Conservation (phyloP, 495 filamentous ascomycete species). For the Ascobolus immersus region DNA sequence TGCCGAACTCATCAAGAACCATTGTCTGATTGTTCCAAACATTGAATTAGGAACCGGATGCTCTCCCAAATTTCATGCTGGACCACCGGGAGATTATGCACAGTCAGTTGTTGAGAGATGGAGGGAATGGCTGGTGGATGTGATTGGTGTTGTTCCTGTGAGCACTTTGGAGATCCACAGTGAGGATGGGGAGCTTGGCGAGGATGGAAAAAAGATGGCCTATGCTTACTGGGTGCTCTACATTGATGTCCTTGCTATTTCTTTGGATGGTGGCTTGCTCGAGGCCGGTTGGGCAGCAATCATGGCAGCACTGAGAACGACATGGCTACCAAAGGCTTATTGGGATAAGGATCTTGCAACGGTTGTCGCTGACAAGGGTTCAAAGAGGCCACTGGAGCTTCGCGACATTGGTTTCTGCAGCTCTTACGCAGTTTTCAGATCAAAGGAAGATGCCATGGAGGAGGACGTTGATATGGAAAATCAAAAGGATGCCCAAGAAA, state of each 20-base stretch:
- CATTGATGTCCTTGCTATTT: slow-evolving; percentile 74
- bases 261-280: slow-evolving; percentile 70
- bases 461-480: slow-evolving; percentile 21
- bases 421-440: slow-evolving; percentile 52
- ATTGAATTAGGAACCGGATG: slow-evolving; percentile 72
- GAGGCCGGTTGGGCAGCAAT: slow-evolving; percentile 72
- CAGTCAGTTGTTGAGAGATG: slow-evolving; percentile 62
- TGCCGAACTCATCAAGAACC: slow-evolving; percentile 12
- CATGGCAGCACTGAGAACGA: slow-evolving; percentile 56
- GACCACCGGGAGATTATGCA: slow-evolving; percentile 52
- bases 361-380: slow-evolving; percentile 43
- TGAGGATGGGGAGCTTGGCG: slow-evolving; percentile 22
- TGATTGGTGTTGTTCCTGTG: slow-evolving; percentile 29
- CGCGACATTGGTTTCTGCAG: slow-evolving; percentile 42
- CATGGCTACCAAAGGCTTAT: slow-evolving; percentile 49
- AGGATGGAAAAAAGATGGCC: slow-evolving; percentile 17
- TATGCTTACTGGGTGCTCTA: slow-evolving; percentile 87
- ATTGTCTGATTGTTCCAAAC: slow-evolving; percentile 61
- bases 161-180: slow-evolving; percentile 19
- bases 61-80: slow-evolving; percentile 59
- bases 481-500: slow-evolving; percentile 41
- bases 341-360: slow-evolving; percentile 66
- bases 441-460: slow-evolving; percentile 34
- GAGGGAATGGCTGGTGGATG: slow-evolving; percentile 41
- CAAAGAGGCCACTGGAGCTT: slow-evolving; percentile 22